Evolutionary conservation across 805 yeast genomes (phyloP), one percentile per base, ranked within the genome.

Genomic region (Sugiyamaella boreocaroliniensis): DNA sequence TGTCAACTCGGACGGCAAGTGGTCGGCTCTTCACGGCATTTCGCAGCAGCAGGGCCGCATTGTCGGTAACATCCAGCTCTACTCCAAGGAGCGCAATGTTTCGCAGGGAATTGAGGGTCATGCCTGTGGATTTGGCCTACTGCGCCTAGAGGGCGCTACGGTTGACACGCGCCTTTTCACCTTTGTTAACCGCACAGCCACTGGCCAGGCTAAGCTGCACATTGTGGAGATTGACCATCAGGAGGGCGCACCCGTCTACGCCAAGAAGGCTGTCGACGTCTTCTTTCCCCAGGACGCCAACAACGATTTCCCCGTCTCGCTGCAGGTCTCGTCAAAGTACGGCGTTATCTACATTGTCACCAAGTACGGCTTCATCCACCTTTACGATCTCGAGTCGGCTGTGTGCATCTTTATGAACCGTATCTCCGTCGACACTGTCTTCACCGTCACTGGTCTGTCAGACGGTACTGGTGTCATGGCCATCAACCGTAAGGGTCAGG

Each of bases 21-120:
- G 99, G 99, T 85, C 89, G 69, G 97, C 97, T 19, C 79, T 90
- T 53, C 89, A 88, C 56, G 99, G 99, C 63, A 89, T 93, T 64
- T 84, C 95, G 34, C 97, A 89, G 71, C 96, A 89, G 66, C 85
- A 85, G 61, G 95, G 95, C 59, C 82, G 95, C 64, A 88, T 93
- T 61, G 97, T 89, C 34, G 99, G 99, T 67, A 95, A 88, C 71
- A 86, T 92, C 68, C 99, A 93, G 75, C 80, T 93, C 57, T 93
- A 75, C 72, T 86, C 96, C 55, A 86, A 85, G 68, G 81, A 84
- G 50, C 83, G 98, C 72, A 86, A 86, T 66, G 87, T 92, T 41
- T 90, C 97, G 12, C 99, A 93, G 73, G 90, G 96, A 18, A 88
- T 93, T 62, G 98, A 93, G 66, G 99, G 99, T 63, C 99, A 93